phyloP scores from a whole-genome alignment of 805 yeast genomes.

The Pichia cabralensis region DNA sequence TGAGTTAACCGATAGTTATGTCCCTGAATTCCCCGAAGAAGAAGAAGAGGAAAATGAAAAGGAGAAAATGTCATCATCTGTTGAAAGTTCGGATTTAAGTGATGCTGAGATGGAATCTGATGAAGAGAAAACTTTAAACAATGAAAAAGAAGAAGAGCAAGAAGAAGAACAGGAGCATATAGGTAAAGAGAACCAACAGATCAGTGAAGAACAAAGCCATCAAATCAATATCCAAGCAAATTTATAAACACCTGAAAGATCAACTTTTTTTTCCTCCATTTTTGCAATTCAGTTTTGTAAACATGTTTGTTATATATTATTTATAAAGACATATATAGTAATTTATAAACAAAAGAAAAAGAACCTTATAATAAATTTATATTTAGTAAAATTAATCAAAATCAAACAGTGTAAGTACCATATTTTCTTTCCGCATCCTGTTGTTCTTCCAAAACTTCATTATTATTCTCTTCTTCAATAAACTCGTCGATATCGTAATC shows the following conservation, averaged over 20 bases:
- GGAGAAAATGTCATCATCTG: no score
- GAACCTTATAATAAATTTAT: background rate
- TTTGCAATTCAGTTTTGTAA: background rate
- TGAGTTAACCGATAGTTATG: constrained; percentile 33
- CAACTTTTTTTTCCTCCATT: no score
- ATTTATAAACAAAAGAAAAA: background rate
- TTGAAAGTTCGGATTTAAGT: constrained; percentile 10
- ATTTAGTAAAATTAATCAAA: background rate
- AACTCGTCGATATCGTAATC: constrained; percentile 41
- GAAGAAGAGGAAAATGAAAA: constrained; percentile 28
- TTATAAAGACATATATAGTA: background rate
- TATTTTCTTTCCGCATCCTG: constrained; percentile 2
- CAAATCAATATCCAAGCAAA: constrained; percentile 6
- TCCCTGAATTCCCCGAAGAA: constrained; percentile 25
- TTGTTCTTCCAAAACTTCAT: constrained; percentile 12
- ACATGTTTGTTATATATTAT: background rate
- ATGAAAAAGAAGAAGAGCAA: constrained; percentile 8
- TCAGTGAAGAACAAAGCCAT: constrained; percentile 2
- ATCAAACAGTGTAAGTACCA: constrained; percentile 4
- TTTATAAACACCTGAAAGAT: constrained; percentile 1
- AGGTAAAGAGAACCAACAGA: constrained; percentile 3
- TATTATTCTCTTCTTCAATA: constrained; percentile 27
- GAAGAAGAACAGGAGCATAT: constrained; percentile 10
- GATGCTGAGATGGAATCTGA: constrained; percentile 9
- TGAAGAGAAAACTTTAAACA: constrained; percentile 6